A percentile compares a stretch with the other conserved stretches of the same genome.
These are phyloP conservation scores for Leccinum cinnamomeum DNA, from an alignment of 1,284 basidiomycete species.

Conservation along the genomic window DNA sequence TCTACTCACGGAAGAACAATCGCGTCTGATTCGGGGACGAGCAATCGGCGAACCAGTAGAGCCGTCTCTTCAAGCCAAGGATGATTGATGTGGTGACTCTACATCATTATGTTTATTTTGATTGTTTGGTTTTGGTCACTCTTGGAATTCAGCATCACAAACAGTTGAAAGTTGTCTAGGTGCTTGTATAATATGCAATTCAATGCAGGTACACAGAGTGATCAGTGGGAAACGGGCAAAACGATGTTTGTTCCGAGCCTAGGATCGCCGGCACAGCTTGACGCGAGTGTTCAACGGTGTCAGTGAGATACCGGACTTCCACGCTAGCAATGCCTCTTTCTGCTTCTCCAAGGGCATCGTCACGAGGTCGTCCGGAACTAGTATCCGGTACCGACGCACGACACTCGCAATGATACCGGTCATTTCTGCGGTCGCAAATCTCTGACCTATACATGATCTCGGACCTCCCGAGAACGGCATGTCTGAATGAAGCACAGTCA, in stretches of 20 bases:
- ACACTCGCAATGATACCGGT: conserved; percentile 32
- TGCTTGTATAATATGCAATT: not conserved
- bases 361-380: conserved; percentile 36
- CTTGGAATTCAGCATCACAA: not conserved
- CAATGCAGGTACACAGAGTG: not conserved
- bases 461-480: conserved; percentile 42
- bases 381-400: conserved; percentile 32
- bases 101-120: not conserved
- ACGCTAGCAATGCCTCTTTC: conserved; percentile 29
- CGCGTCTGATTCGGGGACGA: conserved; percentile 9
- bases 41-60: not conserved
- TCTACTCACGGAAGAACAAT: conserved; percentile 48
- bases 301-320: conserved; percentile 35
- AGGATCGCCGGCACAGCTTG: conserved; percentile 23
- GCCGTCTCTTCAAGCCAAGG: conserved; percentile 4
- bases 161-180: not conserved
- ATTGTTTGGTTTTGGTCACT: not conserved
- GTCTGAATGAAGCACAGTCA: conserved; percentile 17
- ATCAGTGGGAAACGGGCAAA: not conserved
- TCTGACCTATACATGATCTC: conserved; percentile 43
- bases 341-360: conserved; percentile 28
- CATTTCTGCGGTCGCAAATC: conserved; percentile 33
- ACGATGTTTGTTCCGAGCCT: not conserved
- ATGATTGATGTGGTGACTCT: not conserved
- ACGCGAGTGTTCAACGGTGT: conserved; percentile 31